phyloP scores from a whole-genome alignment of 306 rosid genomes.

The Citrullus colocynthis region DNA sequence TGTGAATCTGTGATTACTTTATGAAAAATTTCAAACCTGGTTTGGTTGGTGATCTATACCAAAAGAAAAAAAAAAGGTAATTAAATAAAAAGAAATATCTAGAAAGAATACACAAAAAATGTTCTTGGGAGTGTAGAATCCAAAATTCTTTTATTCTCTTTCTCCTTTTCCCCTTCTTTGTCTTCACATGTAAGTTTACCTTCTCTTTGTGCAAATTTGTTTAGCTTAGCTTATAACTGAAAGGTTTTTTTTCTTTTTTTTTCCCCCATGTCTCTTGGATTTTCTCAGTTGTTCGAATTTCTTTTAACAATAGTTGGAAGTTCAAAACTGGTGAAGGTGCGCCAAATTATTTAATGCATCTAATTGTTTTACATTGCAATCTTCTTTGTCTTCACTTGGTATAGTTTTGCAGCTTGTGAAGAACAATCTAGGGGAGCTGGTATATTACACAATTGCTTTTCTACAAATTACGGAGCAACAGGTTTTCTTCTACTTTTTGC shows the following conservation, averaged over 20 bases:
- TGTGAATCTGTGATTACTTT: not conserved
- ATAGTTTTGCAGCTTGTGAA: slow-evolving; percentile 31
- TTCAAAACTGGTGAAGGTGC: slow-evolving; percentile 56
- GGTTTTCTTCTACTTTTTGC: slow-evolving; percentile 23
- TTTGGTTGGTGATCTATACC: not conserved
- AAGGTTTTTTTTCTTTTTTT: slow-evolving; percentile 3
- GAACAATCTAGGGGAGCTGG: slow-evolving; percentile 69
- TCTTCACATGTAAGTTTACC: not conserved
- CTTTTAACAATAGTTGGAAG: slow-evolving; percentile 70
- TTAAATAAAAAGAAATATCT: not conserved
- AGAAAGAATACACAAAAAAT: not conserved
- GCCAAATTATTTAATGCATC: slow-evolving; percentile 8
- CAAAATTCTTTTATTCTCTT: not conserved
- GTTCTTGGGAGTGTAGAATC: not conserved
- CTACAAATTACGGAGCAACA: slow-evolving; percentile 88
- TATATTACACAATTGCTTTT: slow-evolving; percentile 70
- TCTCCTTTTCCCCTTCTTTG: not conserved
- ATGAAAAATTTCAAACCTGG: not conserved
- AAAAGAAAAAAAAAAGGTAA: not conserved
- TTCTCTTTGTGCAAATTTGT: not conserved
- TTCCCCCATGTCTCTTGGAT: slow-evolving; percentile 10
- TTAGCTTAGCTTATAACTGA: not conserved
- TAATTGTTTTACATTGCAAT: slow-evolving; percentile 5
- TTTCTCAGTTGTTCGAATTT: slow-evolving; percentile 83
- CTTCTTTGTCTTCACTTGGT: slow-evolving; percentile 9